Base-by-base conservation (phyloP, 306 rosid species). In the Acmispon strigosus region DNA sequence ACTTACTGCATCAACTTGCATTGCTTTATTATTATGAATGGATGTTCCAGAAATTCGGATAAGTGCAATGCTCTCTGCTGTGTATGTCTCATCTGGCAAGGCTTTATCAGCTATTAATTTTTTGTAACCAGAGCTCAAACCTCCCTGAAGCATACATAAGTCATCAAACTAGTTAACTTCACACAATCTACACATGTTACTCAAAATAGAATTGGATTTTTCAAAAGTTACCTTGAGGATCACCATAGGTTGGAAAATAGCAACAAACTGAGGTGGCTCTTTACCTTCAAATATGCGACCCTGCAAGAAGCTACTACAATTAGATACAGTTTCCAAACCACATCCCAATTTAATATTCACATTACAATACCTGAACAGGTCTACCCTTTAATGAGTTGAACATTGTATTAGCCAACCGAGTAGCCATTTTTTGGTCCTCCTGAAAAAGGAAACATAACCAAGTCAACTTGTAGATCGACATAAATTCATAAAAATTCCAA, bases 1-100 rank as follows among this genome's bases (percentile, higher is more conserved):
- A 72, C 97, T 51, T 91, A 95, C 99, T 78, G 96, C 83, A 66
- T 89, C 92, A 78, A 95, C 97, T 95, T 95, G 99, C 75, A 84
- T 70, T 11, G 86, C 86, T 82, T 91, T 95, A 75, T 84, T 89
- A 76, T 95, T 95, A 73, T 95, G 97, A 76, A 59, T 48, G 11
- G 97, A 86, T 44, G 87, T 89, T 81, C 92, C 96, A 41, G 97
- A 95, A 72, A 91, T 79, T 83, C 83, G 83, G 66, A 91, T 78
- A 60, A 95, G 89, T 53, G 97, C 97, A 71, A 91, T 69, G 62
- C 79, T 64, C 54, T 95, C 99, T 20, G 77, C 73, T 10, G 89
- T 67, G 78, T 89, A 91, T 48, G 93, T 87, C 78, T 95, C 99
- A 84, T 95, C 96, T 9, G 78, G 54, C 81, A 86, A 74, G 73